These are phyloP conservation scores for Verbascum thapsus DNA, from an alignment of 257 asterid species.

Conservation along the genomic window DNA sequence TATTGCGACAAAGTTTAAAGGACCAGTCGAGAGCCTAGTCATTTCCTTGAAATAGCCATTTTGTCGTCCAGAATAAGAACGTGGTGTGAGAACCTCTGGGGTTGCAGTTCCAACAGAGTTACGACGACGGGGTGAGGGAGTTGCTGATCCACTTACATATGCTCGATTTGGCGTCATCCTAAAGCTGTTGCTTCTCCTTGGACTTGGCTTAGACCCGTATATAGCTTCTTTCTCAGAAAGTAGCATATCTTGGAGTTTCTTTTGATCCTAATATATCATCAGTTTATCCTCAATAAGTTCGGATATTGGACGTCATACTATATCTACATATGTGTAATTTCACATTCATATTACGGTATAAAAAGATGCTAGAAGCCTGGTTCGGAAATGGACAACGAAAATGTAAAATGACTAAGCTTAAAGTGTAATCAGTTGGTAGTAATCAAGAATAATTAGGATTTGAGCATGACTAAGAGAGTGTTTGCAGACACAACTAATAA, in stretches of 20 bases:
- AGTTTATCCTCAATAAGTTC: background rate
- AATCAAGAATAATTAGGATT: background rate
- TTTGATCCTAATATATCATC: constrained; percentile 64
- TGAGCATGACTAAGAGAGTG: no score
- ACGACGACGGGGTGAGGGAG: constrained; percentile 93
- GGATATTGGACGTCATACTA: background rate
- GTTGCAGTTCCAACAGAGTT: constrained; percentile 69
- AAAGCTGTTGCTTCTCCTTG: constrained; percentile 78
- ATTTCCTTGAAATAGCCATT: constrained; percentile 73
- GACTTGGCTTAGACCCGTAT: constrained; percentile 92
- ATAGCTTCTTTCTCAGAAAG: constrained; percentile 84
- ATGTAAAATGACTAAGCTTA: background rate
- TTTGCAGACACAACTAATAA: background rate
- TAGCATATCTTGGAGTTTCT: constrained; percentile 82
- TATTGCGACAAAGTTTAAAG: constrained; percentile 72
- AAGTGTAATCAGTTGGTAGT: background rate
- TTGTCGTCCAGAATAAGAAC: constrained; percentile 75
- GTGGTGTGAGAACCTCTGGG: constrained; percentile 76
- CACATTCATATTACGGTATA: background rate
- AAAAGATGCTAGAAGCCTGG: background rate
- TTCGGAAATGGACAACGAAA: background rate
- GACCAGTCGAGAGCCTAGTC: constrained; percentile 82
- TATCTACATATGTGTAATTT: no score
- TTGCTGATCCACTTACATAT: constrained; percentile 71
- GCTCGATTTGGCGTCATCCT: constrained; percentile 45